Conservation (phyloP, 495 filamentous ascomycete genomes). For the Lichina pygmaea region DNA sequence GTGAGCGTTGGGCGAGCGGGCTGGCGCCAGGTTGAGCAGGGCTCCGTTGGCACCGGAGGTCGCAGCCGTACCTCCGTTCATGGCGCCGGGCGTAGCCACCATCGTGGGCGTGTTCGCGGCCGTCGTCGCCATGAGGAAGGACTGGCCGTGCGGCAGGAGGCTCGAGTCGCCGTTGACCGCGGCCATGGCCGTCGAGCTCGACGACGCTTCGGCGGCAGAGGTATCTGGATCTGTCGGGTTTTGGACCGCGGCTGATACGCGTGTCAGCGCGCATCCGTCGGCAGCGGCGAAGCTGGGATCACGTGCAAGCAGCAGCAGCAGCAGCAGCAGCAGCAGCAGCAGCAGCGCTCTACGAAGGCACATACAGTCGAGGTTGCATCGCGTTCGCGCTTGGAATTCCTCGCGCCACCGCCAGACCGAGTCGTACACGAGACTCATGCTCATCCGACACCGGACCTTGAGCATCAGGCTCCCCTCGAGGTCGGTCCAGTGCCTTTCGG, state of each 20-base stretch:
- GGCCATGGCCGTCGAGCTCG: too few species aligned
- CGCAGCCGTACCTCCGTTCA: too few species aligned
- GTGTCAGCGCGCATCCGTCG: too few species aligned
- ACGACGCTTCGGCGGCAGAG: conserved; percentile 17
- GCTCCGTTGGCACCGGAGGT: too few species aligned
- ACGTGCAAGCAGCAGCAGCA: background rate
- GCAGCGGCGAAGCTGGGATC: background rate
- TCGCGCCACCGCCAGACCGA: conserved; percentile 86
- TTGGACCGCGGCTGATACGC: conserved; percentile 35
- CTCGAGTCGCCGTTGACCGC: conserved; percentile 15
- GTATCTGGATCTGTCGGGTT: conserved; percentile 73
- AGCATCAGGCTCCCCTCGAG: conserved; percentile 26
- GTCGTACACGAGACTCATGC: conserved; percentile 81
- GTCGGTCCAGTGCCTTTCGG: conserved; percentile 1
- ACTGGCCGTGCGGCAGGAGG: conserved; percentile 17
- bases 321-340: background rate
- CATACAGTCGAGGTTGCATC: conserved; percentile 55
- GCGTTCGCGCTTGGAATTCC: conserved; percentile 51
- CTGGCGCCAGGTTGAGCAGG: too few species aligned
- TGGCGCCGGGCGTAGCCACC: conserved; percentile 8
- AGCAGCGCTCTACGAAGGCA: background rate
- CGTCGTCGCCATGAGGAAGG: conserved; percentile 8
- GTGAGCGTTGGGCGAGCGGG: conserved; percentile 2
- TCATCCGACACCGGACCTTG: conserved; percentile 71
- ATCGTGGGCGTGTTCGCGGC: background rate